Evolutionary conservation across 2,329 filamentous ascomycete genomes (phyloP).

Genomic region (Aspergillus pseudotamarii): DNA sequence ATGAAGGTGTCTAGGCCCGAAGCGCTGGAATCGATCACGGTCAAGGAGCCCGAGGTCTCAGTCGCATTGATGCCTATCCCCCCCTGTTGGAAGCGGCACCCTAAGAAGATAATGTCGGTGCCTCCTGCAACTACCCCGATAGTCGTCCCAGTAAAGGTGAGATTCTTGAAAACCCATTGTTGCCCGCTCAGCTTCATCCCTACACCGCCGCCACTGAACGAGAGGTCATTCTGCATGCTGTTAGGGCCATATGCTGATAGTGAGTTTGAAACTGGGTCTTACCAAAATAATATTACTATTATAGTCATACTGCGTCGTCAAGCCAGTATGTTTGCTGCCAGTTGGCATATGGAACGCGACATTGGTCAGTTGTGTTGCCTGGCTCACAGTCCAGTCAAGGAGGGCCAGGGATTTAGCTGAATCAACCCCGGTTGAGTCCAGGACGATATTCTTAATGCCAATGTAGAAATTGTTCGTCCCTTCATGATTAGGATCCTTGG

Average conservation of each 20-base stretch:
- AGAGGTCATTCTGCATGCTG: slow-evolving; percentile 24
- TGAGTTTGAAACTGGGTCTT: slow-evolving; percentile 8
- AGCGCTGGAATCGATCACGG: slow-evolving; percentile 24
- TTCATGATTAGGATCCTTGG: slow-evolving; percentile 36
- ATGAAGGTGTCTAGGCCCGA: slow-evolving; percentile 20
- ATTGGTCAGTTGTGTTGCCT: slow-evolving; percentile 43
- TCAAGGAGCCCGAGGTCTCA: slow-evolving; percentile 26
- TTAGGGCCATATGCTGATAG: slow-evolving; percentile 1
- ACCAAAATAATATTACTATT: slow-evolving; percentile 35
- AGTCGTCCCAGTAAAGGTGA: slow-evolving; percentile 64
- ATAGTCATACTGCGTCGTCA: slow-evolving; percentile 34
- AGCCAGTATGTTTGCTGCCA: slow-evolving; percentile 36
- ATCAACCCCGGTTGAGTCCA: slow-evolving; percentile 39
- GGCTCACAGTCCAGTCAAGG: slow-evolving; percentile 44
- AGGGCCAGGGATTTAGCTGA: slow-evolving; percentile 31
- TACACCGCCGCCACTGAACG: slow-evolving; percentile 32
- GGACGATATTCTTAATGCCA: slow-evolving; percentile 41
- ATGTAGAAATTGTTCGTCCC: slow-evolving; percentile 42
- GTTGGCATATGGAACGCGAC: slow-evolving; percentile 42
- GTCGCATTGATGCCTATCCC: slow-evolving; percentile 29
- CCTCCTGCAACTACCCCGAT: slow-evolving; percentile 51
- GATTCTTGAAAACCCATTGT: slow-evolving; percentile 47
- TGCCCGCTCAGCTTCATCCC: slow-evolving; percentile 37
- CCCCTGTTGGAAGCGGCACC: slow-evolving; percentile 27
- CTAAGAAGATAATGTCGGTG: slow-evolving; percentile 30